Base-by-base conservation (phyloP, 306 rosid species). In the Castanospermum australe region DNA sequence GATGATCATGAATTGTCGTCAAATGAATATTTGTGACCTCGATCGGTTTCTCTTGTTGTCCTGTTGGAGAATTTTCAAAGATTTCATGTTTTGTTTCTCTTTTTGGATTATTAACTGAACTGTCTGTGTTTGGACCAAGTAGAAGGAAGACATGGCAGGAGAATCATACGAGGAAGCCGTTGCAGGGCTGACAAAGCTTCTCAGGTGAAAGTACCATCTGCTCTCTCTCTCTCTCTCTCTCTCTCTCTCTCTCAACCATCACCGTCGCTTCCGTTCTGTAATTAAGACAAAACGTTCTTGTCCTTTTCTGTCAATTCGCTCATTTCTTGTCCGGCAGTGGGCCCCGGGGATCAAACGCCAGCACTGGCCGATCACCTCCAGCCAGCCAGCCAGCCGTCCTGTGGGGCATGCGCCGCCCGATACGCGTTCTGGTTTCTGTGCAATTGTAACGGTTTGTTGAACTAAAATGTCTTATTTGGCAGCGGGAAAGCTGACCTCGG, bases 91-190 rank as follows among this genome's bases (percentile, higher is more conserved):
- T 48, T 7, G 11, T 48, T n/a, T 48, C 9, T 20, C 24, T 15
- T 5, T 20, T 66, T 66, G 69, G 18, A 24, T 69, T 68, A 24
- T 69, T 68, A 39, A 28, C 32, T 28, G 32, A 28, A 28, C 6
- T 36, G 41, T 36, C 5, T 6, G 41, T 36, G 41, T 12, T 42
- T 42, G 47, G 14, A 42, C 47, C 14, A 6, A 25, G 10, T 79
- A 85, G 86, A 67, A 67, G 64, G 88, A 86, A 54, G 89, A 80
- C 70, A 90, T 90, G 95, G 88, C 83, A 20, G 67, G 67, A 42
- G 90, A 81, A 1, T 73, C 90, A 50, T 87, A 59, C 81, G 86
- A 86, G 77, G 91, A 83, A 6, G 95, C 95, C 75, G 87, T 88
- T 55, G 92, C 87, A 70, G 83, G 84, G 44, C 89, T 90, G 47